Conservation (phyloP, 164 flowering plant species). For the Santalum album region DNA sequence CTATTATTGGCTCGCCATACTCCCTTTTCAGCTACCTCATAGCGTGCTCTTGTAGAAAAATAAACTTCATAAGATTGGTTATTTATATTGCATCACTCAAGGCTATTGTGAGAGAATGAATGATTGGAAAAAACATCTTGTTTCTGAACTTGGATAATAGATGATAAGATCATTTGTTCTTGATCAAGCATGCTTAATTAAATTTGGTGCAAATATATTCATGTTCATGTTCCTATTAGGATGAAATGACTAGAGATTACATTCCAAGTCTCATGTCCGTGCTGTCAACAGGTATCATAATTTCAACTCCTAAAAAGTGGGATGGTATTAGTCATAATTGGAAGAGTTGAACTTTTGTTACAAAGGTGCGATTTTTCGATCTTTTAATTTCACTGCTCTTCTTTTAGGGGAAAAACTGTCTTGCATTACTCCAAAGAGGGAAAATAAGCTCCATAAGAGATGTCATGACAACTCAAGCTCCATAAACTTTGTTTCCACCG, state of each 20-base stretch:
- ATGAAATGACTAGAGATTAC: constrained; percentile 98
- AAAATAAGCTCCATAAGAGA: too few species aligned
- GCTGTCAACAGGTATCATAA: constrained; percentile 82
- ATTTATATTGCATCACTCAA: constrained; percentile 94
- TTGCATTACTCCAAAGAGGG: too few species aligned
- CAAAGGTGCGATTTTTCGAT: constrained; percentile 55
- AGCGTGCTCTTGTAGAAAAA: too few species aligned
- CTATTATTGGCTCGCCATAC: too few species aligned
- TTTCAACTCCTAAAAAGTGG: constrained; percentile 99
- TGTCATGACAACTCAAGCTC: too few species aligned
- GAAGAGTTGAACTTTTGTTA: constrained; percentile 89
- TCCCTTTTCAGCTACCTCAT: too few species aligned
- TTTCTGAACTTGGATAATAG: constrained; percentile 73
- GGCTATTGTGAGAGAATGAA: constrained; percentile 98
- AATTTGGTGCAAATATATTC: constrained; percentile 1
- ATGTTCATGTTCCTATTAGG: constrained; percentile 34
- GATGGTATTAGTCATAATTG: constrained; percentile 99
- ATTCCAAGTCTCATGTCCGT: constrained; percentile 91
- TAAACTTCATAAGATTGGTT: constrained; percentile 77
- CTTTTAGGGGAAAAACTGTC: too few species aligned
- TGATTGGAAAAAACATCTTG: constrained; percentile 90
- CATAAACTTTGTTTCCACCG: too few species aligned
- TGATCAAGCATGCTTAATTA: neutral
- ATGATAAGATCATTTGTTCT: constrained; percentile 43
- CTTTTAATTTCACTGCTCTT: too few species aligned